Evolutionary conservation across 2,329 filamentous ascomycete species (phyloP), one percentile per base, ranked within the genome.

Genomic region (Thielaviopsis ethacetica): DNA sequence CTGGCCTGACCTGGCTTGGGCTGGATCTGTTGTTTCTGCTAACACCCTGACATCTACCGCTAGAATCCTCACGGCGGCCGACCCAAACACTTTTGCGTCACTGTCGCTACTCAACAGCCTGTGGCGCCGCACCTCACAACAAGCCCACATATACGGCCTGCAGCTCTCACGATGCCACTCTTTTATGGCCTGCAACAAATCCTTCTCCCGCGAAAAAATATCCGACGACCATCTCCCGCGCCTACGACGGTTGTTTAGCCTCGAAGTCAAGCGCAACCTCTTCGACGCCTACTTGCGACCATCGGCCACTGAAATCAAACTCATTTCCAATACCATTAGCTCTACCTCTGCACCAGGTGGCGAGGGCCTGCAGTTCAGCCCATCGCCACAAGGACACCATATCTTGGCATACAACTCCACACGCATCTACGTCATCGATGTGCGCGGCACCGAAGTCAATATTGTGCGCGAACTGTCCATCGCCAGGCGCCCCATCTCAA

Each of bases 391-490:
- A 58, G 88, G 88, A 2, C 82, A 85, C 64, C 81, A 84, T 64
- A 72, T 94, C 30, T 77, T 94, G 49, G 88, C 86, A 56, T 87
- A 90, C 69, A 94, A 88, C 69, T 94, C 89, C 44, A 91, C 88
- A 13, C 79, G 89, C 60, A 87, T 95, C 63, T 86, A 91, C 65
- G 80, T 94, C 38, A 73, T 95, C 56, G 84, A 91, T 67, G 75
- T 87, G 3, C 77, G 79, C 22, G 75, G 75, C 0, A 70, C 80
- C 44, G 74, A 78, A 5, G 71, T 89, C 19, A 72, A 75, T 15
- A 84, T 91, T 34, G 80, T 80, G 67, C 80, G 89, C 63, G 88
- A 95, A 69, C 76, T 94, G 65, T 91, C 91, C 71, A 85, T 91
- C 53, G 73, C 85, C 62, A 80, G 88, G 56, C 79, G 88, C 34